Base-by-base conservation (phyloP, 768 basidiomycete species). In the Trametes cinnabarina region DNA sequence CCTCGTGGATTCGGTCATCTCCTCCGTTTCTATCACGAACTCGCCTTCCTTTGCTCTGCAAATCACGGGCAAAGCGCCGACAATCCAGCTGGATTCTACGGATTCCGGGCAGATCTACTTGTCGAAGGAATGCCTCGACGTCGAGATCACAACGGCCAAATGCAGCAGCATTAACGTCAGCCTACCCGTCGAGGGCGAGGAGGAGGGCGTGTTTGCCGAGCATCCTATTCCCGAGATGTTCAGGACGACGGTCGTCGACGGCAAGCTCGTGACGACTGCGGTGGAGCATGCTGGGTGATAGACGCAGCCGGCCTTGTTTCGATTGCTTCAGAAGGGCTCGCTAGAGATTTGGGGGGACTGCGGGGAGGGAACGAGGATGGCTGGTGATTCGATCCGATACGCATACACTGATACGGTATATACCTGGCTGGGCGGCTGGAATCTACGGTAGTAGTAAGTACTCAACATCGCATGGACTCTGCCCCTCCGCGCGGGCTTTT, bases 61-160 rank as follows among this genome's bases (percentile, higher is more conserved):
- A 73, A 86, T 99, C 64, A 91, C 88, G 2, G 96, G 96, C 25
- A 76, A 79, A 1, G 90, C 90, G 30, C 96, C 97, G 1, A 98
- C 94, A 63, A 84, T 99, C 58, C 92, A 95, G 67, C 74, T 99
- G 19, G 97, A 99, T 73, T 87, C 89, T 15, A 96, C 94, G 14
- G 97, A 98, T 73, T 92, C 90, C 7, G 97, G 97, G 5, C 92
- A 94, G 70, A 86, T 99, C 63, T 99, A 91, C 74, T 82, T 99
- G 37, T 94, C 92, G 22, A 89, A 87, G 68, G 85, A 82, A 12
- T 88, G 88, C 63, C 77, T 98, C 49, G 81, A 71, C 54, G 81
- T 85, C 10, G 94, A 98, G 74, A 89, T 99, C 65, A 92, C 91
- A 26, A 96, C 94, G 0, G 88, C 93, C 49, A 98, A 98, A 74